Evolutionary conservation across 495 filamentous ascomycete genomes (phyloP), one percentile per base, ranked within the genome.

Genomic region (Cairneyella variabilis): DNA sequence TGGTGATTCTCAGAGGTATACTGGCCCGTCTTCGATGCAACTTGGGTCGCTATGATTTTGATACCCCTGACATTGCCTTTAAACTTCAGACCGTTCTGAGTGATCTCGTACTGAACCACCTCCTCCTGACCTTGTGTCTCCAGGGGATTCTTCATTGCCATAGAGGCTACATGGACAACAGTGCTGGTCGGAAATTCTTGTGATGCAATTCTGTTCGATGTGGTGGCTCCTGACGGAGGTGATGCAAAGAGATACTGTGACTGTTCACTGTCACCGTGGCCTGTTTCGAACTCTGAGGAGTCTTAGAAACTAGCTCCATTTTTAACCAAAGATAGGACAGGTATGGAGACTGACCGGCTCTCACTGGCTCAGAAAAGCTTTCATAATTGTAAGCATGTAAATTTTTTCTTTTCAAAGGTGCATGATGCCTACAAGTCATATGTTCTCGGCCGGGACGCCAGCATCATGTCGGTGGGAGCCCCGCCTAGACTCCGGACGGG

Each of bases 271-370:
- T 51, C 48, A 40, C 16, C 34, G 21, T 25, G 3, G 44, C 26
- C 44, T 47, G 25, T 34, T 25, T 51, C 34, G 20, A 27, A 51
- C 28, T 5, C 20, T 41, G 10, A 17, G 48, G 17, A 41, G 21
- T 40, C 12, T 40, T n/a, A 30, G 12, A 17, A 40, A 22, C 23
- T n/a, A 28, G 12, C 20, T 40, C 36, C 48, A 41, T 1, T 38
- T 16, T 41, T 26, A 27, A 22, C 12, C 37, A 27, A 39, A 28
- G 18, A 51, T 17, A 18, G 34, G 47, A 25, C 32, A 22, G 18
- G 36, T 25, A 41, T 51, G 48, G 28, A 51, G 48, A 30, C 48
- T 51, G 12, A 51, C 48, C 48, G 36, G 48, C 34, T 41, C 48
- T 30, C 36, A 38, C 20, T 28, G 36, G 18, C 48, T 39, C 36